Conservation (phyloP, 2,329 filamentous ascomycete species). For the Aspergillus bombycis region DNA sequence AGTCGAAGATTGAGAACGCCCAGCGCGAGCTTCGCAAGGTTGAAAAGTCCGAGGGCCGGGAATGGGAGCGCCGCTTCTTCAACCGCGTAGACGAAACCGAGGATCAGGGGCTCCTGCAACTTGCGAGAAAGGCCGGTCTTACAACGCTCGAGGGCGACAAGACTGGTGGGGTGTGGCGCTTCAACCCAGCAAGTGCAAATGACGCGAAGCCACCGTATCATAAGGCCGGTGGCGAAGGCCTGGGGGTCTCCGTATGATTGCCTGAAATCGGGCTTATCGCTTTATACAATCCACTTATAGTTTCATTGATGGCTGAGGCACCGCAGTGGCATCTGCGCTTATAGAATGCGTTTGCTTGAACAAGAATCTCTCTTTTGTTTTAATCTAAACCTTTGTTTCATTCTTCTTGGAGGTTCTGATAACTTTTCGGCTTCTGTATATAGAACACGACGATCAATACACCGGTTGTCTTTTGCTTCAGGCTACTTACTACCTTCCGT, state of each 20-base stretch:
- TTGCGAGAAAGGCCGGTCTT: conserved; percentile 48
- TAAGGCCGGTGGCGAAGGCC: conserved; percentile 41
- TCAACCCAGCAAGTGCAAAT: conserved; percentile 60
- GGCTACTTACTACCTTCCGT: neutral
- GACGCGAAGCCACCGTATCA: conserved; percentile 48
- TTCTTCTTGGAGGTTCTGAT: neutral
- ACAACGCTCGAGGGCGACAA: conserved; percentile 61
- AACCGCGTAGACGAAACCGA: conserved; percentile 43
- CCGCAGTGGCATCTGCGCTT: conserved; percentile 6
- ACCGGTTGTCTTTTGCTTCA: neutral
- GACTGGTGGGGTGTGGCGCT: conserved; percentile 72
- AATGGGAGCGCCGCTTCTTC: conserved; percentile 89
- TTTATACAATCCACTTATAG: conserved; percentile 1
- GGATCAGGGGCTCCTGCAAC: conserved; percentile 44
- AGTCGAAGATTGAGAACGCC: conserved; percentile 85
- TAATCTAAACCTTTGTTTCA: neutral
- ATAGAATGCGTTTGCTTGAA: conserved; percentile 14
- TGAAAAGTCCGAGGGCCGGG: conserved; percentile 72
- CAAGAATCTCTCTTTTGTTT: conserved; percentile 1
- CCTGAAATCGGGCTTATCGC: neutral
- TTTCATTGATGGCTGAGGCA: neutral
- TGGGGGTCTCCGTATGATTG: conserved; percentile 35
- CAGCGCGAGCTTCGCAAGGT: conserved; percentile 76
- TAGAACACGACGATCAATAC: conserved; percentile 9
- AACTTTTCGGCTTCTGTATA: conserved; percentile 11